Evolutionary conservation across 2,329 filamentous ascomycete genomes (phyloP).

Genomic region (Allantophomopsis cytisporea): DNA sequence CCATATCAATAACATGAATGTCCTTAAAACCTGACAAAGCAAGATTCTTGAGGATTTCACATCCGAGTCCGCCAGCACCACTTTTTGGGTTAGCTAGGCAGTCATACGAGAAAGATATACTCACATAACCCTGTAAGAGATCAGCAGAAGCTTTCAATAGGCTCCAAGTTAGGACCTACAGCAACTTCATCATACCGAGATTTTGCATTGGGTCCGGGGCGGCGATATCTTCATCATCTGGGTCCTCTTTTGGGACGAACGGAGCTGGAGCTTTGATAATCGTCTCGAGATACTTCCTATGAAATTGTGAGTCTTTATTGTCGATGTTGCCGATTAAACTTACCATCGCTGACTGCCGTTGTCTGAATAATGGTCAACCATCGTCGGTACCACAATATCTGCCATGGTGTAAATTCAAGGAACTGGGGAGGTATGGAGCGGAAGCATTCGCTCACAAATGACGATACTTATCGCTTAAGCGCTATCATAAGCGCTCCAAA

Average conservation of each 20-base stretch:
- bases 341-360: too few species aligned
- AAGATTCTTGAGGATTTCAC: constrained; percentile 92
- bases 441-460: too few species aligned
- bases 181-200: constrained; percentile 57
- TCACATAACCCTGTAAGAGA: constrained; percentile 16
- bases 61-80: constrained; percentile 86
- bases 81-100: constrained; percentile 28
- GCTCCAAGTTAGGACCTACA: constrained; percentile 35
- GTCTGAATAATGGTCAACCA: too few species aligned
- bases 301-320: background rate
- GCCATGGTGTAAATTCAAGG: background rate
- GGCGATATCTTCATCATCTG: constrained; percentile 32
- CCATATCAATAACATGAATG: constrained; percentile 99
- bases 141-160: constrained; percentile 8
- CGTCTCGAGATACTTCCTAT: constrained; percentile 72
- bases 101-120: constrained; percentile 1
- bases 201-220: constrained; percentile 11
- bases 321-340: too few species aligned
- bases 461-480: background rate
- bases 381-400: too few species aligned
- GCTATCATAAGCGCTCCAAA: constrained; percentile 3
- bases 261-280: constrained; percentile 68
- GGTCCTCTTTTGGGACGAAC: constrained; percentile 39
- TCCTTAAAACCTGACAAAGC: constrained; percentile 91
- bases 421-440: background rate